Base-by-base conservation (phyloP, 345 rosid genomes). In the Dovyalis caffra region DNA sequence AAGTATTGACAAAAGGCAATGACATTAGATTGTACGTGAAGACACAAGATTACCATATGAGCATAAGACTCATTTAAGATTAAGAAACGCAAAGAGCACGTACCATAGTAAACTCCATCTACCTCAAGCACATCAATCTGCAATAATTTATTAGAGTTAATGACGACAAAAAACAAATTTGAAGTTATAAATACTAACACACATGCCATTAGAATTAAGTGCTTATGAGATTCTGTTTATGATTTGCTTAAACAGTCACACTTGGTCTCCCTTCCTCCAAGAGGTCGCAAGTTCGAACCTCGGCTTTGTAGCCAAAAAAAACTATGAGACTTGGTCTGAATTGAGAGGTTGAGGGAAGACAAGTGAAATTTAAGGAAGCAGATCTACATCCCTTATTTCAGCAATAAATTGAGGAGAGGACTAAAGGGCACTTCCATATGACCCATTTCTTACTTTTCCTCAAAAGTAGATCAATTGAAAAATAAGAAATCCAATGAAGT, bases 71-170 rank as follows among this genome's bases (percentile, higher is more conserved):
- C n/a, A n/a, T n/a, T n/a, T n/a, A n/a, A n/a, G n/a, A n/a, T n/a
- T n/a, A 45, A 77, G 58, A 18, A 47, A 32, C 12, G 33, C 1
- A 70, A 60, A 12, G 29, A 35, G 45, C 9, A 74, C 83, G 3
- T 67, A 92, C 97, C 97, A 45, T 91, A 91, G 84, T 92, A 92
- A 56, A 73, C 87, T 79, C 97, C 99, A 68, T 95, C 97, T 49
- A 95, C 97, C 77, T 95, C 97, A 58, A 95, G 91, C 75, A 95
- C 99, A 79, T 95, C 99, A 74, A 95, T 92, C 97, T 95, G 95
- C 87, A 76, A 75, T n/a, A 35, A 49, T n/a, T n/a, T 31, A 35
- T 26, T 20, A 38, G 64, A 34, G 8, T 25, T n/a, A n/a, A 23
- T 53, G 58, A 21, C 21, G 58, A 23, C 12, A n/a, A 38, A 38